Evolutionary conservation across 2,329 filamentous ascomycete genomes (phyloP).

Genomic region (Lasiodiplodia citricola): DNA sequence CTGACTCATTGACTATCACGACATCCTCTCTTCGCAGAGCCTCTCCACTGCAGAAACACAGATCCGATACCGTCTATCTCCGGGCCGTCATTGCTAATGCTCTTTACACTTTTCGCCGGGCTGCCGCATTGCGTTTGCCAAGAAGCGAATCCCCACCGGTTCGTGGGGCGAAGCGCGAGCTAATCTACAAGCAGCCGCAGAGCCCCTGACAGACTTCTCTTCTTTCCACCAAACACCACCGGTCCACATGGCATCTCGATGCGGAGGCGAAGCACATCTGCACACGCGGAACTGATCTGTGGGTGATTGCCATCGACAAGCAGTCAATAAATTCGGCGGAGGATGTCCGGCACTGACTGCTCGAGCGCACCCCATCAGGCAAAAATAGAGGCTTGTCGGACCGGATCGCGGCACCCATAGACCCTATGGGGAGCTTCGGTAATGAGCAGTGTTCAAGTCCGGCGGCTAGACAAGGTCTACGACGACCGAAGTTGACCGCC

Average conservation of each 20-base stretch:
- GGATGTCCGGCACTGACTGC: not conserved
- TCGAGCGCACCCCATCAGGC: not conserved
- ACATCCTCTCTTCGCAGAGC: not conserved
- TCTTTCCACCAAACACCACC: not conserved
- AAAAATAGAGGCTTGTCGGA: not conserved
- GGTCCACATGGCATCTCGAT: not conserved
- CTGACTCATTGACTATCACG: not conserved
- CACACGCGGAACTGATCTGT: not conserved
- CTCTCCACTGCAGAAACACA: not conserved
- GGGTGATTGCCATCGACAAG: slow-evolving; percentile 16
- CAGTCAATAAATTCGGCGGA: slow-evolving; percentile 4
- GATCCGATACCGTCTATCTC: not conserved
- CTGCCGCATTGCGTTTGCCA: not conserved
- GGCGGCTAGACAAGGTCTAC: slow-evolving; percentile 6
- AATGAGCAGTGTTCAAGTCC: slow-evolving; percentile 6
- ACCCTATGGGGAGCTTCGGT: not conserved
- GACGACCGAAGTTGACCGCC: not conserved
- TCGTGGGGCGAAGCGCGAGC: not conserved
- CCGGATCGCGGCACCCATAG: slow-evolving; percentile 12
- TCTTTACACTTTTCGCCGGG: slow-evolving; percentile 3
- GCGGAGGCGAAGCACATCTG: not conserved
- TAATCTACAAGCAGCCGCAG: slow-evolving; percentile 1
- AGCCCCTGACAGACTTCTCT: slow-evolving; percentile 7
- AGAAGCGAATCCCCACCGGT: not conserved
- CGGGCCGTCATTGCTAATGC: slow-evolving; percentile 5